Conservation (phyloP, 164 flowering plant genomes). For the Santalum album region DNA sequence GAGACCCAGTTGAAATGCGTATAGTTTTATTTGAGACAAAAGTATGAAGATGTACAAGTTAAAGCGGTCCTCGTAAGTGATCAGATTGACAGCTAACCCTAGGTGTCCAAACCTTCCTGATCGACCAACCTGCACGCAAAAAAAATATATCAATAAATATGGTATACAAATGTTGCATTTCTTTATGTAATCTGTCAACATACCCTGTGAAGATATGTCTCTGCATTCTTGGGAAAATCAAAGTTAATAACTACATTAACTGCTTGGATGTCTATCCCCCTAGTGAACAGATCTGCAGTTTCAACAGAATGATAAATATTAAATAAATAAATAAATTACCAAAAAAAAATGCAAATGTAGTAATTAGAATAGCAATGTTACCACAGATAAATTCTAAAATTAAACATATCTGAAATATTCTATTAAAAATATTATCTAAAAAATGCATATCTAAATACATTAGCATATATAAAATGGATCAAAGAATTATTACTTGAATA, state of each 20-base stretch:
- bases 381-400: too few relatives aligned
- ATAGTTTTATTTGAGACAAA: background rate
- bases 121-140: constrained; percentile 73
- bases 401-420: too few relatives aligned
- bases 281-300: constrained; percentile 80
- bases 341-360: background rate
- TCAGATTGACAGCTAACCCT: constrained; percentile 92
- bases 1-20: background rate
- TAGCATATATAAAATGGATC: too few relatives aligned
- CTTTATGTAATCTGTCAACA: constrained; percentile 6
- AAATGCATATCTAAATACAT: too few relatives aligned
- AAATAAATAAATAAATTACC: background rate
- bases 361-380: too few relatives aligned
- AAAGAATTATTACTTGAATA: too few relatives aligned
- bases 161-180: too few relatives aligned
- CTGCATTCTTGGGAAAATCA: constrained; percentile 94
- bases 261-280: constrained; percentile 98
- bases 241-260: constrained; percentile 99
- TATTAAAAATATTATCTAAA: too few relatives aligned
- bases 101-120: constrained; percentile 99
- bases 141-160: background rate
- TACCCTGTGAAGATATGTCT: constrained; percentile 96
- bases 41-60: constrained; percentile 55
- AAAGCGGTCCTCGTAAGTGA: constrained; percentile 97
- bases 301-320: background rate